Percentiles rank a stretch among this genome's conserved stretches.
Evolutionary conservation across 176 grass and related monocot species (phyloP).

Genomic region (Carex littledalei): DNA sequence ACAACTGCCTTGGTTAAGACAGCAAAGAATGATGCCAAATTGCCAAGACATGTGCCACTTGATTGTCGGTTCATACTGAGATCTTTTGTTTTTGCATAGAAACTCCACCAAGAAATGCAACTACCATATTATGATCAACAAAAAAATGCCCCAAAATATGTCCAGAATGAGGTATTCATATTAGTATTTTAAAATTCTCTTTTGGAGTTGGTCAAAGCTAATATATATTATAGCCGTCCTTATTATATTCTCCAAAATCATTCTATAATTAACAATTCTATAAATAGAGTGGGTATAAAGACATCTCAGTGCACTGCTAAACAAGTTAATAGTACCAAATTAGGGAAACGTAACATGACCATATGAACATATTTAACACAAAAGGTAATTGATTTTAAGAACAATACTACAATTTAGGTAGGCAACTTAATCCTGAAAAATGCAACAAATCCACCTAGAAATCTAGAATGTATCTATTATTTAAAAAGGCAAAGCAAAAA

Average conservation of each 20-base stretch:
- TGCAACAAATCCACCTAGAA: background rate
- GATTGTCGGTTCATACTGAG: background rate
- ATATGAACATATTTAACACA: background rate
- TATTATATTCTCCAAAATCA: background rate
- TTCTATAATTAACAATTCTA: background rate
- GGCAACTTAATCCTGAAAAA: background rate
- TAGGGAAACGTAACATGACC: background rate
- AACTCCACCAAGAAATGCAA: background rate
- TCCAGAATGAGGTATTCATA: background rate
- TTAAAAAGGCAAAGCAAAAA: background rate
- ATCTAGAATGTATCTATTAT: background rate
- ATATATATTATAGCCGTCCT: background rate
- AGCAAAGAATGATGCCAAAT: conserved; percentile 10
- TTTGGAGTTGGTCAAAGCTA: background rate
- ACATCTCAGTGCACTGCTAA: background rate
- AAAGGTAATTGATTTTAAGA: background rate
- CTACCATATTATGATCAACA: background rate
- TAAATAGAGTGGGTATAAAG: background rate
- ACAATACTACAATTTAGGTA: background rate
- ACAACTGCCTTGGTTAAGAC: background rate
- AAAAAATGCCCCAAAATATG: background rate
- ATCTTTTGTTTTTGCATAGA: background rate
- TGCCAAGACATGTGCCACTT: background rate
- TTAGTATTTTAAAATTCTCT: background rate
- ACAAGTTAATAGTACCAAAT: background rate